Base-by-base conservation (phyloP, 768 basidiomycete genomes). In the Rhizopogon vulgaris region DNA sequence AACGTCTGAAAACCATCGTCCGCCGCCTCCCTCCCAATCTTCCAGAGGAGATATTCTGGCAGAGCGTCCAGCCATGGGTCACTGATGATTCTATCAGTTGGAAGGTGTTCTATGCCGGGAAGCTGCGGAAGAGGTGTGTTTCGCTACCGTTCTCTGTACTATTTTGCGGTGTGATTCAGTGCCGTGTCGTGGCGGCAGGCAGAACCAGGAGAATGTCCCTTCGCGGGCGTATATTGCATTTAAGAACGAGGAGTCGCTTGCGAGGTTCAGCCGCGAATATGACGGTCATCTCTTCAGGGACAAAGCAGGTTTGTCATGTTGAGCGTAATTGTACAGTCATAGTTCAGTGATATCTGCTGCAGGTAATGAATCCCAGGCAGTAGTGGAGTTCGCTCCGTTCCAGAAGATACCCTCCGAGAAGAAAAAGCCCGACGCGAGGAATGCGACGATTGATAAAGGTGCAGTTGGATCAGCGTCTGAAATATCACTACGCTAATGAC, bases 201-300 rank as follows among this genome's bases (percentile, higher is more conserved):
- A 84, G 65, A 85, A 85, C 71, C 90, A 89, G 73, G 92, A 94
- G 72, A 87, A 85, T 51, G 71, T 91, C 7, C 77, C 84, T 15
- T 93, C 94, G 18, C 82, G 94, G 38, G 95, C 95, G 11, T 97
- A 97, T 65, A 86, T 96, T 56, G 83, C 85, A 1, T 96, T 99
- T 78, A 87, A 82, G 74, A 78, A 71, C 14, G 82, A 85, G 51
- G 88, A 88, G 15, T 71, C 74, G 10, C 71, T 97, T 14, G 78
- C 87, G 3, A 65, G 64, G 2, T 97, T 98, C 61, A 87, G 88
- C 60, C 74, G 75, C 25, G 92, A 79, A 32, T 99, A 91, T 58
- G 91, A 97, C 60, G 95, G 95, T 0, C 94, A 97, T 70, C 43
- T 88, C 22, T 98, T 95, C 64, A 74, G 87, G 56, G 93, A 97